Evolutionary conservation across 345 rosid species (phyloP).

Genomic region (Eucalyptus pumila): DNA sequence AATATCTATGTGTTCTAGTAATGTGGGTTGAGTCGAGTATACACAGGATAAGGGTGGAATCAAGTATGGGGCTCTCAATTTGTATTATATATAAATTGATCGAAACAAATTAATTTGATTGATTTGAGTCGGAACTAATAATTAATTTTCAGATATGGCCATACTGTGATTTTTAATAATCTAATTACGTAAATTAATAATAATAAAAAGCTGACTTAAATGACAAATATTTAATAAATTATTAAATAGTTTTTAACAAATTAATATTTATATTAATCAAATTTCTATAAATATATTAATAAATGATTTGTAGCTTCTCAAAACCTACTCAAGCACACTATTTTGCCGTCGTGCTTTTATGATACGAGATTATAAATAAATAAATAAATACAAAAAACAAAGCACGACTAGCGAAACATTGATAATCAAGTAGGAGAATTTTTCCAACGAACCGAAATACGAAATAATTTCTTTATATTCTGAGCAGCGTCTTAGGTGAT

Average conservation of each 20-base stretch:
- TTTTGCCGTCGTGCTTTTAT: background rate
- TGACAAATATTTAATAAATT: background rate
- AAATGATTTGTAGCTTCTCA: background rate
- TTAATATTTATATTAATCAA: background rate
- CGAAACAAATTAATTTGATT: rapidly evolving
- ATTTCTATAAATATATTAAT: background rate
- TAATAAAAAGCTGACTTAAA: background rate
- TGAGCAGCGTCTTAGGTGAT: too few species aligned
- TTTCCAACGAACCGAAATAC: background rate
- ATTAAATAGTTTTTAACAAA: background rate
- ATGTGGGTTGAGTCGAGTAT: rapidly evolving
- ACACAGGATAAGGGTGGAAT: rapidly evolving
- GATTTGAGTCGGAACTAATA: background rate
- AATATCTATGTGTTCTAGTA: too few species aligned
- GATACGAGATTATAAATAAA: background rate
- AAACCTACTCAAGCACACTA: background rate
- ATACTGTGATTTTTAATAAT: background rate
- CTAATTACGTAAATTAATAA: background rate
- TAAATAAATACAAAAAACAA: background rate
- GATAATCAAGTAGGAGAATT: background rate
- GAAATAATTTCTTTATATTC: background rate
- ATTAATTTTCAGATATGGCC: background rate
- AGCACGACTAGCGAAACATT: background rate
- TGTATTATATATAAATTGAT: background rate
- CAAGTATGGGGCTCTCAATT: background rate